Conservation (phyloP, 106 monocot species). For the Cymbidium sinense region DNA sequence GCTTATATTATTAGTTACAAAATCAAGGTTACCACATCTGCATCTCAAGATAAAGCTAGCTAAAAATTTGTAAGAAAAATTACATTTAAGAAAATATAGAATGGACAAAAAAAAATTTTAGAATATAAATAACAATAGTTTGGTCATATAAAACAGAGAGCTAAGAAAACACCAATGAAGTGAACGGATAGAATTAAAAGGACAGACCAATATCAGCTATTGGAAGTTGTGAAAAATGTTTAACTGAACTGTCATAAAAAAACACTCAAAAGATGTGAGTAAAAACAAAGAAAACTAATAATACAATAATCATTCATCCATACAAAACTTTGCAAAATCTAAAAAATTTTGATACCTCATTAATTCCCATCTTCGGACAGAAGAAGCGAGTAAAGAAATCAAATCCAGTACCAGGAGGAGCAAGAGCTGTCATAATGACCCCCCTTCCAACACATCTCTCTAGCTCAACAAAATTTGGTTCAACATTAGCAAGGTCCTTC, state of each 20-base stretch:
- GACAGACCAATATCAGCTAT: not conserved
- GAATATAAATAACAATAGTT: not conserved
- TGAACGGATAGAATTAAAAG: not conserved
- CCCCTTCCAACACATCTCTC: slow-evolving; percentile 38
- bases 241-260: not conserved
- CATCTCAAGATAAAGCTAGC: not conserved
- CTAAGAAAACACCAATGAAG: not conserved
- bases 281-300: not conserved
- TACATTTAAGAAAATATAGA: not conserved
- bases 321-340: not conserved
- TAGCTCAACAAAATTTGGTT: slow-evolving; percentile 40
- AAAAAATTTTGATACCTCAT: slow-evolving; percentile 42
- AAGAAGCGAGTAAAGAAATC: slow-evolving; percentile 49
- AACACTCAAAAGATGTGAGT: not conserved
- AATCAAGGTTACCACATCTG: not conserved
- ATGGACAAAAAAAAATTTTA: not conserved
- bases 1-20: not conserved
- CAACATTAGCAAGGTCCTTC: slow-evolving; percentile 33
- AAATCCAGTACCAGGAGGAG: slow-evolving; percentile 49
- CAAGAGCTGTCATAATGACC: slow-evolving; percentile 41
- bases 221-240: not conserved
- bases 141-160: not conserved
- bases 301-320: slow-evolving; percentile 1
- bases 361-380: slow-evolving; percentile 58
- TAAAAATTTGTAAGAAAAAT: not conserved